phyloP scores from a whole-genome alignment of 331 rosid species.

The Rhamnella rubrinervis region DNA sequence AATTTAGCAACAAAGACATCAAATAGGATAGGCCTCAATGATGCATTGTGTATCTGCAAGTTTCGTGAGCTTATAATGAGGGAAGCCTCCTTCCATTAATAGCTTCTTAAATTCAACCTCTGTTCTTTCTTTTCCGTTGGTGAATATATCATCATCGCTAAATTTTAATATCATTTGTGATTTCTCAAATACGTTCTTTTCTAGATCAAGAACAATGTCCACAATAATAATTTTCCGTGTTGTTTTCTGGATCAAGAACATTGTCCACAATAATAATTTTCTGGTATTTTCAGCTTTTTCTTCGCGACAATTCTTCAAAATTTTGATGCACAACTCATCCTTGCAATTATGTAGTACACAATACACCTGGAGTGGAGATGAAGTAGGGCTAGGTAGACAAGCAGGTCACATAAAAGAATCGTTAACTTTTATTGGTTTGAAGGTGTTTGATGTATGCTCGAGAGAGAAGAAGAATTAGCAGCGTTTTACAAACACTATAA shows the following conservation, averaged over 20 bases:
- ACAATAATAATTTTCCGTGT: constrained; percentile 29
- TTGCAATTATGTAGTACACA: constrained; percentile 35
- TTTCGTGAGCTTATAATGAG: constrained; percentile 47
- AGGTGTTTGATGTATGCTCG: too few relatives aligned
- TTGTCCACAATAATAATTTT: constrained; percentile 28
- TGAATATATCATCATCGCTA: constrained; percentile 35
- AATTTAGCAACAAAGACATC: neutral
- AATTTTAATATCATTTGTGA: constrained; percentile 39
- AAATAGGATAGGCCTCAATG: constrained; percentile 46
- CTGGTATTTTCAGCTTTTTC: too few relatives aligned
- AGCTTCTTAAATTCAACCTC: constrained; percentile 47
- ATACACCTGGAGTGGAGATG: neutral
- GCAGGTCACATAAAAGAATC: too few relatives aligned
- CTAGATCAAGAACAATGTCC: neutral
- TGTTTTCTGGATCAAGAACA: neutral
- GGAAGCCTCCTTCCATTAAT: constrained; percentile 42
- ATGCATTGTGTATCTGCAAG: constrained; percentile 42
- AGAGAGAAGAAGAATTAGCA: too few relatives aligned
- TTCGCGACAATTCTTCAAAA: too few relatives aligned
- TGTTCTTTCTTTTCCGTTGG: constrained; percentile 58
- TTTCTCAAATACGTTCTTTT: constrained; percentile 26
- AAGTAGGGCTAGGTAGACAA: too few relatives aligned
- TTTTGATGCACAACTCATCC: constrained; percentile 29
- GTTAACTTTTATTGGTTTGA: too few relatives aligned
- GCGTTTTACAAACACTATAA: too few relatives aligned